Base-by-base conservation (phyloP, 2,329 filamentous ascomycete species). In the Ceratocystis cubensis region DNA sequence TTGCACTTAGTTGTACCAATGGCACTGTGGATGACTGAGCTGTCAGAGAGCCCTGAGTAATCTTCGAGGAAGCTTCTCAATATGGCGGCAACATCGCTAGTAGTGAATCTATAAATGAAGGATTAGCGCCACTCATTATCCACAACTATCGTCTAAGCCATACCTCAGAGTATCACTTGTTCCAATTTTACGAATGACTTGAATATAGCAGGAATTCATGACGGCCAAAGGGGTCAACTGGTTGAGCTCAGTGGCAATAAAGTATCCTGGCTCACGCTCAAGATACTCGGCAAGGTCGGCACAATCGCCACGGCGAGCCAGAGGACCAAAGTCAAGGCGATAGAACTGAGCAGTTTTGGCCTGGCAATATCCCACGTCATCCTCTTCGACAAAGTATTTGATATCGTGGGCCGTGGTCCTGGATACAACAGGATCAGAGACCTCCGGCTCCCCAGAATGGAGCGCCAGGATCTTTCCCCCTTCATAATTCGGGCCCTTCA, bases 251-350 rank as follows among this genome's bases (percentile, higher is more conserved):
- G 59, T 63, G 20, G 59, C 65, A 20, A 66, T 17, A 37, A 66
- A 66, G 61, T 63, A 66, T 10, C 65, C 65, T n/a, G 59, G 59
- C 28, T 66, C 30, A 5, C 22, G 28, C 17, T 66, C 33, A 22
- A 66, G 25, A 33, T 63, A 66, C 25, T 45, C 13, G 3, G 28
- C 46, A 48, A 63, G 30, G 10, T 41, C 45, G 8, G 44, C 30
- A 56, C 65, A 66, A 45, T 63, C 59, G 8, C 44, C 17, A 25
- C 56, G 41, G 15, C 33, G 22, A 25, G 65, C 65, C 15, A 17
- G 17, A 10, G 59, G 65, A 22, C 57, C 65, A 66, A 66, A 66
- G 33, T 63, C 65, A 20, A 66, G 22, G 10, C 48, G 59, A 13
- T 66, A 66, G 13, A 45, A 56, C 13, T 28, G 48, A 5, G 56